Evolutionary conservation across 148 eudicot species (phyloP), one percentile per base, ranked within the genome.

Genomic region (Dianthus caryophyllus): DNA sequence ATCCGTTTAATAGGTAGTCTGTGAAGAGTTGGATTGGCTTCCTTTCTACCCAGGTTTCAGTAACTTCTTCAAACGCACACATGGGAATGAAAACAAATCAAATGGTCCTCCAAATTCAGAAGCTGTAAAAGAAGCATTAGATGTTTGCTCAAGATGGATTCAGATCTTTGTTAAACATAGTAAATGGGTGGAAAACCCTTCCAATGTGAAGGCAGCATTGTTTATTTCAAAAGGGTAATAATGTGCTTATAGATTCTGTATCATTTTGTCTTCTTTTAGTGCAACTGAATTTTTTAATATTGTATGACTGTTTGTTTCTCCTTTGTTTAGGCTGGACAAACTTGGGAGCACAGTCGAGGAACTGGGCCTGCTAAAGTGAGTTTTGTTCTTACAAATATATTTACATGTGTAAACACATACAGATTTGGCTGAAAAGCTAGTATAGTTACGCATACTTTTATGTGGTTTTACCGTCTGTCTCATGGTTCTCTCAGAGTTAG

Each of bases 21-120:
- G 98, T 78, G 98, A 93, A 84, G 98, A 93, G 83, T 83, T 93
- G 75, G 98, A 93, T 67, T 93, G 98, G 98, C 87, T 93, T 80
- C 80, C 87, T 41, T 87, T 93, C 72, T 90, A 93, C 81, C 96
- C 96, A 17, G 90, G 91, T 58, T 78, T 71, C 73, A 76, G 81
- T 64, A 82, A 80, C 71, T 71, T 82, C 52, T 61, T 79, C 16
- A 93, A 86, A 75, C 48, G 67, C 62, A 65, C 80, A 14, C 72
- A 72, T 74, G 92, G 81, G 64, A 91, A 89, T 73, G 76, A 67
- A 57, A 77, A 50, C 25, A 82, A 76, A 65, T 69, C 77, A 67
- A 81, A 85, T 71, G 77, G 74, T 58, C 89, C 86, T 22, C 95
- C 88, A 65, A 93, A 84, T 83, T 36, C 75, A 60, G 96, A 93